phyloP scores from a whole-genome alignment of 1,139 yeast species.

The Pichia sp. region DNA sequence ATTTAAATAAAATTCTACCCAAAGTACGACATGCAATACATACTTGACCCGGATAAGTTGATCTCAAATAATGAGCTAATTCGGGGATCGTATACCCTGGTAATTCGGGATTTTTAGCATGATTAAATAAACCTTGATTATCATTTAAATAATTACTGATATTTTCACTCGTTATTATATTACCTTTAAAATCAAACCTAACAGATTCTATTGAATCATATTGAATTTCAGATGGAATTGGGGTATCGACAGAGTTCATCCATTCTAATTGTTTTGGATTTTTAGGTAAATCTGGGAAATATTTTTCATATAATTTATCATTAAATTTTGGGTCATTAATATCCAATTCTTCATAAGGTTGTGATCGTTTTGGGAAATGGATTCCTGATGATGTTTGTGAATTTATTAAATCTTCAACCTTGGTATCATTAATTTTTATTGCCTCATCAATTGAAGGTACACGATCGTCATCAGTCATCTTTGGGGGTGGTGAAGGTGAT shows the following conservation, averaged over 20 bases:
- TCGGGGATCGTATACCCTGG: constrained; percentile 92
- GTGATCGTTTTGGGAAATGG: constrained; percentile 57
- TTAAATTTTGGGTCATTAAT: constrained; percentile 72
- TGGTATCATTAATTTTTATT: not conserved
- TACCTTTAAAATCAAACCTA: constrained; percentile 85
- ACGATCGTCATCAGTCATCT: not conserved
- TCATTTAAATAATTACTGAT: constrained; percentile 33
- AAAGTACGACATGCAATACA: constrained; percentile 79
- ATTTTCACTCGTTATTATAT: constrained; percentile 49
- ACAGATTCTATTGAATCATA: constrained; percentile 63
- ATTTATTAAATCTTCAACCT: not conserved
- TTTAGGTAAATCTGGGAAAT: constrained; percentile 81
- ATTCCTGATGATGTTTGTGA: constrained; percentile 29
- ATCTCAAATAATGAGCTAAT: constrained; percentile 70
- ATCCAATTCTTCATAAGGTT: constrained; percentile 36
- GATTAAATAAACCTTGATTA: constrained; percentile 81
- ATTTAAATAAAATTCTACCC: constrained; percentile 79
- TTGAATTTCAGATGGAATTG: constrained; percentile 33
- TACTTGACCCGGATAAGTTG: constrained; percentile 79
- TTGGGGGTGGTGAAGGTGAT: not conserved
- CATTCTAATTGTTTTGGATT: constrained; percentile 82
- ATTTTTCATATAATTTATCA: constrained; percentile 74
- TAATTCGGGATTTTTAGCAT: constrained; percentile 77
- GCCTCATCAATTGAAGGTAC: not conserved
- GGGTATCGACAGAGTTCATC: constrained; percentile 60